Conservation (phyloP, 257 asterid genomes). For the Mentha longifolia region DNA sequence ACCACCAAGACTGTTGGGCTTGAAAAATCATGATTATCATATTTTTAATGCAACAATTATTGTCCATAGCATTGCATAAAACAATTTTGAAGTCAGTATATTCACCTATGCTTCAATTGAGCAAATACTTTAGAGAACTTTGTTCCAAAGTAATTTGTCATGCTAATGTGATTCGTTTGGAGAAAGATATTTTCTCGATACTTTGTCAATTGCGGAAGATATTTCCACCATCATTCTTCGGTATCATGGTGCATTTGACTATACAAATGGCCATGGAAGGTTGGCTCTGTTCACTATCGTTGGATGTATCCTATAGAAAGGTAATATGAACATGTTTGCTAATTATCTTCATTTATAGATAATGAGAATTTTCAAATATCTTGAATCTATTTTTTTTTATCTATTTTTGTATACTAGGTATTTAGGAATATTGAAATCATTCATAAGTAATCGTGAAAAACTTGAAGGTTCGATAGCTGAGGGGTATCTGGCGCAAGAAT, state of each 20-base stretch:
- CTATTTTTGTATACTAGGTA: background rate
- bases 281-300: background rate
- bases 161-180: background rate
- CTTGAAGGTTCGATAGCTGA: background rate
- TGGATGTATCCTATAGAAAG: background rate
- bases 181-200: background rate
- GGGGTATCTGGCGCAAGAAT: constrained; percentile 21
- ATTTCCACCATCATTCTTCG: background rate
- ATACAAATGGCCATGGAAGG: background rate
- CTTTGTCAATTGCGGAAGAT: background rate
- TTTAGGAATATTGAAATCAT: background rate
- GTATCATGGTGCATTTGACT: background rate
- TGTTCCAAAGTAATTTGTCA: background rate
- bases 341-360: too few species aligned
- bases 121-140: background rate
- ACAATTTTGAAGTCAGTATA: background rate
- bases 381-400: too few species aligned
- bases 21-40: background rate
- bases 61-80: background rate
- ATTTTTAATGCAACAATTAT: background rate
- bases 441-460: background rate
- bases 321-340: background rate
- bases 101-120: background rate
- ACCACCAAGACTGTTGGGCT: background rate
- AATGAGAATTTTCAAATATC: too few species aligned